Percentiles rank a stretch among this genome's conserved stretches.
phyloP scores from a whole-genome alignment of 345 rosid genomes.

The Leavenworthia alabamica region DNA sequence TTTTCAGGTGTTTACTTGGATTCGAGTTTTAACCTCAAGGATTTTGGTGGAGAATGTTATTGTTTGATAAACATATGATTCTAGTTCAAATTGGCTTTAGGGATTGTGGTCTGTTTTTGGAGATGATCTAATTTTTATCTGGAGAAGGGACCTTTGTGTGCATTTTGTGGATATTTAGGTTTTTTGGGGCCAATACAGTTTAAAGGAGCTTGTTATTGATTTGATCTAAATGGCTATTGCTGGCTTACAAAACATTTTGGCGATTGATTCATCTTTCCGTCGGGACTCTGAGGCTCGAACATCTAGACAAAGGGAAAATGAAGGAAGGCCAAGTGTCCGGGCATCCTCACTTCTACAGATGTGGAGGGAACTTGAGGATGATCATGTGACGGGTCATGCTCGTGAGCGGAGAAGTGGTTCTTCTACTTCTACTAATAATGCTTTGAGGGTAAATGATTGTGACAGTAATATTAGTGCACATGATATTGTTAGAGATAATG shows the following conservation, averaged over 20 bases:
- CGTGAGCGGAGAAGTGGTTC: conserved; percentile 45
- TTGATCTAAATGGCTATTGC: conserved; percentile 65
- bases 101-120: conserved; percentile 29
- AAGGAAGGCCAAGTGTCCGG: conserved; percentile 56
- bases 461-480: conserved; percentile 38
- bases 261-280: conserved; percentile 61
- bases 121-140: conserved; percentile 23
- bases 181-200: conserved; percentile 34
- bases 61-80: conserved; percentile 19
- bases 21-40: background rate
- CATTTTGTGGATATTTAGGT: conserved; percentile 37
- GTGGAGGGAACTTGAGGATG: conserved; percentile 93
- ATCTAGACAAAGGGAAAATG: conserved; percentile 46
- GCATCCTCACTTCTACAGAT: conserved; percentile 71
- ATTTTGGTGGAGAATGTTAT: background rate
- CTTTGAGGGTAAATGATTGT: conserved; percentile 34
- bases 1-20: conserved; percentile 16
- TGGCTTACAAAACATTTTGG: conserved; percentile 69
- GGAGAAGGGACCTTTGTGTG: conserved; percentile 30
- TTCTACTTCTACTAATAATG: conserved; percentile 25
- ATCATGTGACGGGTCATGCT: conserved; percentile 55
- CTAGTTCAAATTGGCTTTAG: conserved; percentile 13
- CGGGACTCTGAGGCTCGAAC: conserved; percentile 59
- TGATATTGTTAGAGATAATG: conserved; percentile 39
- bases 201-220: too few relatives aligned